Evolutionary conservation across 169 alveolate genomes (phyloP).

Genomic region (Amoebophrya sp.): DNA sequence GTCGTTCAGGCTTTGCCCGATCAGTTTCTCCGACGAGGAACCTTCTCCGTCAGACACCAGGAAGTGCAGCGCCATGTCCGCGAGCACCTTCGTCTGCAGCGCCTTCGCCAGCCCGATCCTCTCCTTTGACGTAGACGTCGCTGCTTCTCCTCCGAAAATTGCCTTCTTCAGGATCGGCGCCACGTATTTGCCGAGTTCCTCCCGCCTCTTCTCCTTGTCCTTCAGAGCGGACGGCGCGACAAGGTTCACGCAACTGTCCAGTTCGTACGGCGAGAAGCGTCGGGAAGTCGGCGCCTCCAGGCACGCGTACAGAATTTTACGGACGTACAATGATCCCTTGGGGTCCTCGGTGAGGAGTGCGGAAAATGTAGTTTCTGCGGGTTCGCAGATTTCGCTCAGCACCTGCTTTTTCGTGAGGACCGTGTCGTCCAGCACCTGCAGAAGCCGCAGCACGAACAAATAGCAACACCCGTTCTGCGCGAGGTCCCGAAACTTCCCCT

Average conservation of each 20-base stretch:
- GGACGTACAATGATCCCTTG: neutral
- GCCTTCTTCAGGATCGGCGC: neutral
- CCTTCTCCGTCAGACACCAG: no score
- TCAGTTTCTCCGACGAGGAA: no score
- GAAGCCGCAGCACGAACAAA: neutral
- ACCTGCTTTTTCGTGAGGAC: neutral
- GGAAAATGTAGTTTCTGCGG: neutral
- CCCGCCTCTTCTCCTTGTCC: neutral
- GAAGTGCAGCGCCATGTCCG: no score
- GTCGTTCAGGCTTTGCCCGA: no score
- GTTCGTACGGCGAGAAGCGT: neutral
- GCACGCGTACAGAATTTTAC: neutral
- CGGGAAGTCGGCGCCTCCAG: neutral
- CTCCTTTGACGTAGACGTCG: neutral
- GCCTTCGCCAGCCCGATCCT: no score
- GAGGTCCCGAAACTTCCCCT: neutral
- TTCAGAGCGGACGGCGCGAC: neutral
- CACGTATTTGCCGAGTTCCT: neutral
- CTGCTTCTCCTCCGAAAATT: neutral
- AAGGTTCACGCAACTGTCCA: neutral
- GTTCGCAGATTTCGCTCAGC: neutral
- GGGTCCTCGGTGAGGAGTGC: neutral
- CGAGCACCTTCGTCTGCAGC: no score
- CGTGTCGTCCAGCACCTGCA: neutral
- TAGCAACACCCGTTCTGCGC: neutral